Evolutionary conservation across 192 early-diverging fungal genomes (phyloP).

Genomic region (Funneliformis mosseae): DNA sequence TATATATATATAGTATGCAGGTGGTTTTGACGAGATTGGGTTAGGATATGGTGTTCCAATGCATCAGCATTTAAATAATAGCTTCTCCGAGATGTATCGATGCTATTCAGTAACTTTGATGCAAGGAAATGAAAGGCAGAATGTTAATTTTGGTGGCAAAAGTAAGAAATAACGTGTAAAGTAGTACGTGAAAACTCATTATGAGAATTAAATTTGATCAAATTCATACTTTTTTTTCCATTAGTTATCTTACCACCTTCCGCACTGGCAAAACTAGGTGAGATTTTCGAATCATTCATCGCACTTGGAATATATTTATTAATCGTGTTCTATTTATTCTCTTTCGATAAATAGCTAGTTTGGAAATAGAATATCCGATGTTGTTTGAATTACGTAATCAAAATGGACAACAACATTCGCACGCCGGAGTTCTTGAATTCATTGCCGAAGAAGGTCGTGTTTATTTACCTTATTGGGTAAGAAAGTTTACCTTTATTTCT

Average conservation of each 20-base stretch:
- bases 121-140: constrained; percentile 69
- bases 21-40: background rate
- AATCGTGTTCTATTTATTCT: background rate
- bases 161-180: constrained; percentile 48
- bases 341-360: constrained; percentile 52
- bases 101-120: constrained; percentile 76
- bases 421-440: constrained; percentile 98
- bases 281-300: background rate
- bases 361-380: constrained; percentile 92
- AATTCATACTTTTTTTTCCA: background rate
- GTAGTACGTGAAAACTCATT: background rate
- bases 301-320: background rate
- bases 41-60: background rate
- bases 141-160: constrained; percentile 80
- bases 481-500: background rate
- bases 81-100: constrained; percentile 58
- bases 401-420: constrained; percentile 60
- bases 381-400: constrained; percentile 82
- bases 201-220: background rate
- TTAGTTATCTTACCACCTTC: constrained; percentile 79
- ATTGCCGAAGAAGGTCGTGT: constrained; percentile 95
- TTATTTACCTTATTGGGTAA: constrained; percentile 95
- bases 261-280: constrained; percentile 70
- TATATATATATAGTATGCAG: background rate
- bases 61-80: constrained; percentile 22